Percentiles rank a stretch among this genome's conserved stretches.
phyloP scores from a whole-genome alignment of 495 filamentous ascomycete species.

The Neurospora cerealis region DNA sequence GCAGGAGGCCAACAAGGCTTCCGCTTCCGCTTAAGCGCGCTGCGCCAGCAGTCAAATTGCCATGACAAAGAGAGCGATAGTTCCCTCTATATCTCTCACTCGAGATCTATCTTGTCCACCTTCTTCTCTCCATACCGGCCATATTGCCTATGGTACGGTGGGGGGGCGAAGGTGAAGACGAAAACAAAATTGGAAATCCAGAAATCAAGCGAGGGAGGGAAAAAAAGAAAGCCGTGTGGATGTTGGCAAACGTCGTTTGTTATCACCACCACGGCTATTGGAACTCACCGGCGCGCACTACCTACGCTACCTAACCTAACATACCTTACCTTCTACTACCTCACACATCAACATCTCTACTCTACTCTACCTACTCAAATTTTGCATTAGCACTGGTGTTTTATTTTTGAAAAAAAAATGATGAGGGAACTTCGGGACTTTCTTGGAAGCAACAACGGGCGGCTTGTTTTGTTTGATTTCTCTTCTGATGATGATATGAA shows the following conservation, averaged over 20 bases:
- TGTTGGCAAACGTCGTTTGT: background rate
- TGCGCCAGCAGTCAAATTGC: background rate
- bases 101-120: background rate
- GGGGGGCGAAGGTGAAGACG: background rate
- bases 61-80: background rate
- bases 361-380: background rate
- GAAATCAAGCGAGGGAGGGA: background rate
- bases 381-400: background rate
- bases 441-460: background rate
- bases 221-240: background rate
- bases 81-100: background rate
- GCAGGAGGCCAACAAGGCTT: background rate
- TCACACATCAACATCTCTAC: background rate
- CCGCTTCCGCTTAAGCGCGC: conserved; percentile 3
- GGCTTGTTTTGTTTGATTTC: background rate
- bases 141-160: background rate
- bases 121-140: background rate
- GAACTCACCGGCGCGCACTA: background rate
- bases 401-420: background rate
- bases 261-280: background rate
- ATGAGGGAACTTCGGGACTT: background rate
- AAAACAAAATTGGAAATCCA: background rate
- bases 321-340: background rate
- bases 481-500: background rate
- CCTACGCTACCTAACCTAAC: background rate